phyloP scores from a whole-genome alignment of 176 grass and related monocot species.

The Microstegium vimineum region DNA sequence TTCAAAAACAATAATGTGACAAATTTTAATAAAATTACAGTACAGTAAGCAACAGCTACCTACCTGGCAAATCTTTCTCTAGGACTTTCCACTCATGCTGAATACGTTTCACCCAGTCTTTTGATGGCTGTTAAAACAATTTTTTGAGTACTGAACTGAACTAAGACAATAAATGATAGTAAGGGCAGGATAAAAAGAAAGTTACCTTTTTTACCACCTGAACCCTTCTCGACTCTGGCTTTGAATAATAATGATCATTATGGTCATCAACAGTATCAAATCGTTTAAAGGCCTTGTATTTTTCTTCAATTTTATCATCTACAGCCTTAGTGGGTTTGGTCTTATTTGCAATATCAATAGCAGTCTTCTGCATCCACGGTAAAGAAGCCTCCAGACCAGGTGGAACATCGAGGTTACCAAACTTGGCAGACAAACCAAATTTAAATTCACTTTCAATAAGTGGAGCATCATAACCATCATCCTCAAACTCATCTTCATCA shows the following conservation, averaged over 20 bases:
- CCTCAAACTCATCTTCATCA: conserved; percentile 63
- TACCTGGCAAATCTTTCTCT: conserved; percentile 85
- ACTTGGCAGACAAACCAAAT: conserved; percentile 65
- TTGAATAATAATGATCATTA: conserved; percentile 65
- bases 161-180: background rate
- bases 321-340: conserved; percentile 30
- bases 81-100: conserved; percentile 84
- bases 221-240: conserved; percentile 35
- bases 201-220: conserved; percentile 42
- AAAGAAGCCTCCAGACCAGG: conserved; percentile 40
- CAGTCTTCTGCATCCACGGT: conserved; percentile 51
- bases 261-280: conserved; percentile 75
- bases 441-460: conserved; percentile 39
- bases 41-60: conserved; percentile 12
- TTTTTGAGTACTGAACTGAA: background rate
- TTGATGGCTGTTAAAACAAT: conserved; percentile 56
- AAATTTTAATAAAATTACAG: background rate
- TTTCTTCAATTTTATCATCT: conserved; percentile 60
- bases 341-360: conserved; percentile 22
- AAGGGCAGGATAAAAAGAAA: background rate
- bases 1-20: background rate
- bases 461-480: conserved; percentile 39
- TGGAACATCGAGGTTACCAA: conserved; percentile 58
- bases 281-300: conserved; percentile 64
- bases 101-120: conserved; percentile 68